Evolutionary conservation across 306 rosid species (phyloP).

Genomic region (Urtica urens): DNA sequence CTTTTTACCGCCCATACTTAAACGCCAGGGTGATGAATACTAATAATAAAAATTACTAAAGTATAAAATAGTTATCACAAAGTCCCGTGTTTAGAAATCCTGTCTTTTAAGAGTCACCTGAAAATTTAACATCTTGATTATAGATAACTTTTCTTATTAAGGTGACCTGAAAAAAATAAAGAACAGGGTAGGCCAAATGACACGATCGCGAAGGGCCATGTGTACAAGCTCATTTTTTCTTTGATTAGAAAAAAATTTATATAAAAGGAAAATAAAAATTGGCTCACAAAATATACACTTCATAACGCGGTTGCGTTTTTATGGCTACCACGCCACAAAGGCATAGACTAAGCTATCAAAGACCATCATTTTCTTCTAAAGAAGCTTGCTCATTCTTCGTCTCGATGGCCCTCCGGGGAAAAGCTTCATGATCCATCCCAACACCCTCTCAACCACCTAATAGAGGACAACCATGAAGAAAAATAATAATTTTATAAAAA

Average conservation of each 20-base stretch:
- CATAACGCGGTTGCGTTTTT: constrained; percentile 25
- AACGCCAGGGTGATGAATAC: no score
- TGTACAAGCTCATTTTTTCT: constrained; percentile 21
- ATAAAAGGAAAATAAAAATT: constrained; percentile 28
- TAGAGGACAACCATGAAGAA: background rate
- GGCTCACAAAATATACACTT: constrained; percentile 59
- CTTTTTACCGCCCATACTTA: no score
- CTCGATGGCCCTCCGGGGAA: constrained; percentile 91
- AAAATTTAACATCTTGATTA: no score
- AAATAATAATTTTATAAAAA: background rate
- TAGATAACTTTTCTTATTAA: no score
- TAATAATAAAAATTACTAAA: no score
- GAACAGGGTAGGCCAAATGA: constrained; percentile 25
- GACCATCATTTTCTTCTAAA: constrained; percentile 32
- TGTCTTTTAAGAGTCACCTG: no score
- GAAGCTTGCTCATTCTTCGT: constrained; percentile 89
- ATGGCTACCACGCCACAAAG: constrained; percentile 28
- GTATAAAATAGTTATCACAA: no score
- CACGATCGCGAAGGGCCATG: constrained; percentile 31
- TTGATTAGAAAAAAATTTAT: constrained; percentile 28
- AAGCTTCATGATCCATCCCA: constrained; percentile 98
- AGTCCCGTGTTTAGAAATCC: no score
- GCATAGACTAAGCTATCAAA: constrained; percentile 7
- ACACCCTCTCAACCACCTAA: constrained; percentile 93
- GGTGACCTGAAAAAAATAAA: no score